A percentile compares a stretch with the other conserved stretches of the same genome.
phyloP scores from a whole-genome alignment of 306 rosid genomes.

The Fagus crenata region DNA sequence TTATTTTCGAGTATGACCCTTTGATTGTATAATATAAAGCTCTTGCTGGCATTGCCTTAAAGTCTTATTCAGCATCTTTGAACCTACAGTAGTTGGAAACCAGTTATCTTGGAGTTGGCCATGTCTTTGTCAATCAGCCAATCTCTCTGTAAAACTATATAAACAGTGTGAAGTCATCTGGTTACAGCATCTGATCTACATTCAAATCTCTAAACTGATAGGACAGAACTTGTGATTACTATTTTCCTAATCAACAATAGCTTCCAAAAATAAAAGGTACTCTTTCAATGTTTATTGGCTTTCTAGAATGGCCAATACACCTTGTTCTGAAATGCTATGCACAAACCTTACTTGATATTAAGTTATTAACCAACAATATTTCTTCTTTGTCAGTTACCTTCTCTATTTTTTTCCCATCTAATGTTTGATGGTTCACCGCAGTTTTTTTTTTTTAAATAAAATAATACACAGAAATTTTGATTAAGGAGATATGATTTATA shows the following conservation, averaged over 20 bases:
- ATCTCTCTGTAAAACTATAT: background rate
- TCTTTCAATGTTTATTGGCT: no score
- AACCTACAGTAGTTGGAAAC: background rate
- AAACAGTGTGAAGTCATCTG: constrained; percentile 2
- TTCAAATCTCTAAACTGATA: background rate
- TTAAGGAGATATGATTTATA: no score
- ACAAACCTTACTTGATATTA: no score
- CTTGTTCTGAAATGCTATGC: no score
- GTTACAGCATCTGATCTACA: background rate
- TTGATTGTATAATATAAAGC: background rate
- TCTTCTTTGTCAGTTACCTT: no score
- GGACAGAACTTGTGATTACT: background rate
- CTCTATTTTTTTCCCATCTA: no score
- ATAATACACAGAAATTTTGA: no score
- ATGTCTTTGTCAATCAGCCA: background rate
- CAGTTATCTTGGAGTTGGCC: background rate
- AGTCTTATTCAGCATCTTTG: background rate
- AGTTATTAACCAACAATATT: no score
- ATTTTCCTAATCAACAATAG: background rate
- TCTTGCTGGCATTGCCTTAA: background rate
- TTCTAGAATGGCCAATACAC: no score
- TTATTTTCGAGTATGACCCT: background rate
- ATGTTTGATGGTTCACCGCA: no score
- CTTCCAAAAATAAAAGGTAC: no score
- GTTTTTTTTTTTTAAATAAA: no score